These are phyloP conservation scores for Blastobotrys indianensis DNA, from an alignment of 1,139 yeast genomes.

Conservation along the genomic window DNA sequence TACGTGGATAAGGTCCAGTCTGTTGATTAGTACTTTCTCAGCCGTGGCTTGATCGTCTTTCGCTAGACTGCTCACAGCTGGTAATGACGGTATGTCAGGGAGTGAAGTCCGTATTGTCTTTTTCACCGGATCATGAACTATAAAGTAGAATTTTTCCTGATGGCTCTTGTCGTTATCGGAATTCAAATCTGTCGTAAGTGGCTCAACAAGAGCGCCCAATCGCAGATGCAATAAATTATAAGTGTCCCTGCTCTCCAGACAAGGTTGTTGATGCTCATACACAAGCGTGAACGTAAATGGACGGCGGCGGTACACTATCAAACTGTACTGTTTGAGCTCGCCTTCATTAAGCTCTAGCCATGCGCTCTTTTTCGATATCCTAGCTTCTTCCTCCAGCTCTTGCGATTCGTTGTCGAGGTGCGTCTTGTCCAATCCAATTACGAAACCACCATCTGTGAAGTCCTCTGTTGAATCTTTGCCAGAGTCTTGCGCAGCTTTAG, in stretches of 20 bases:
- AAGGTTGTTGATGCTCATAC: conserved; percentile 14
- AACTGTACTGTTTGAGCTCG: conserved; percentile 9
- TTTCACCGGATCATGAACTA: conserved; percentile 19
- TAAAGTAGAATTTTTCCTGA: conserved; percentile 21
- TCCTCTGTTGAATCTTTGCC: conserved; percentile 2
- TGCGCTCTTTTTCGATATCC: conserved; percentile 4
- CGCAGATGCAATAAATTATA: conserved; percentile 25
- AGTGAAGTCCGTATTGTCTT: conserved; percentile 23
- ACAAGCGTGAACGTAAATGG: conserved; percentile 27
- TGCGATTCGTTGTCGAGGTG: not conserved
- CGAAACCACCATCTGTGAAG: conserved; percentile 4
- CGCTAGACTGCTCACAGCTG: conserved; percentile 16
- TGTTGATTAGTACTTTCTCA: conserved; percentile 15
- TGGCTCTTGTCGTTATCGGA: conserved; percentile 6
- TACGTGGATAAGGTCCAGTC: conserved; percentile 26
- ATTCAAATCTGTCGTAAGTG: conserved; percentile 24
- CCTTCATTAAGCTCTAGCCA: not conserved
- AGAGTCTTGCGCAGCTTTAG: not conserved
- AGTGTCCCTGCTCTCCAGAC: conserved; percentile 15
- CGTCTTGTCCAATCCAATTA: conserved; percentile 2
- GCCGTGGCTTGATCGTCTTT: conserved; percentile 13
- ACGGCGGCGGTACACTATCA: conserved; percentile 25
- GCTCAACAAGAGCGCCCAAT: conserved; percentile 29
- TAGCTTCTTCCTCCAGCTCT: not conserved
- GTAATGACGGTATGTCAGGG: conserved; percentile 24